Percentiles rank a stretch among this genome's conserved stretches.
These are phyloP conservation scores for Eleusine coracana DNA, from an alignment of 176 grass and related monocot species.

Conservation along the genomic window DNA sequence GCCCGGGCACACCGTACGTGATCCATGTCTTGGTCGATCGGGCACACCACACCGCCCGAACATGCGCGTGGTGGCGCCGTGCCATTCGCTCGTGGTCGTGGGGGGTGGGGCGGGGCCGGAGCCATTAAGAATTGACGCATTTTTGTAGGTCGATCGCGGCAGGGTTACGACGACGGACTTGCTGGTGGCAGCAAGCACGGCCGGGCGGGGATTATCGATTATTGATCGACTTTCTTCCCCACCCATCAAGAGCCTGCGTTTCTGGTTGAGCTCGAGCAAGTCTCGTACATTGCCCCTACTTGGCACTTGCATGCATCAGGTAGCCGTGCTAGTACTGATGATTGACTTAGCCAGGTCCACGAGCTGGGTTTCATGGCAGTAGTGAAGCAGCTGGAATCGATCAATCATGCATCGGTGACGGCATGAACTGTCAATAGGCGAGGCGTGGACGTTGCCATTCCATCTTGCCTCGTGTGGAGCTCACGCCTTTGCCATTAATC, in stretches of 20 bases:
- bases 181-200: background rate
- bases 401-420: background rate
- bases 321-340: background rate
- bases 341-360: background rate
- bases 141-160: background rate
- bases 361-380: background rate
- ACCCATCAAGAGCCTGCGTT: conserved; percentile 45
- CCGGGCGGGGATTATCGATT: background rate
- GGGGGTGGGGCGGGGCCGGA: background rate
- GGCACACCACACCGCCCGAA: background rate
- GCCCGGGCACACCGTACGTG: too few species aligned
- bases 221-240: background rate
- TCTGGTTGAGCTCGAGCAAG: conserved; percentile 21
- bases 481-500: background rate
- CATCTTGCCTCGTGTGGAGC: background rate
- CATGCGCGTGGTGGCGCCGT: background rate
- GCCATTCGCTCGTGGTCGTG: too few species aligned
- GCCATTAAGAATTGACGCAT: background rate
- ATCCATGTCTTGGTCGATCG: background rate
- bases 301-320: background rate
- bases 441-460: too few species aligned
- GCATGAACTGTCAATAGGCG: too few species aligned
- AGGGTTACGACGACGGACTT: too few species aligned
- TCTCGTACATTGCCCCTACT: background rate
- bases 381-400: background rate